phyloP scores from a whole-genome alignment of 352 stramenopile species.

The Pythium sp. region DNA sequence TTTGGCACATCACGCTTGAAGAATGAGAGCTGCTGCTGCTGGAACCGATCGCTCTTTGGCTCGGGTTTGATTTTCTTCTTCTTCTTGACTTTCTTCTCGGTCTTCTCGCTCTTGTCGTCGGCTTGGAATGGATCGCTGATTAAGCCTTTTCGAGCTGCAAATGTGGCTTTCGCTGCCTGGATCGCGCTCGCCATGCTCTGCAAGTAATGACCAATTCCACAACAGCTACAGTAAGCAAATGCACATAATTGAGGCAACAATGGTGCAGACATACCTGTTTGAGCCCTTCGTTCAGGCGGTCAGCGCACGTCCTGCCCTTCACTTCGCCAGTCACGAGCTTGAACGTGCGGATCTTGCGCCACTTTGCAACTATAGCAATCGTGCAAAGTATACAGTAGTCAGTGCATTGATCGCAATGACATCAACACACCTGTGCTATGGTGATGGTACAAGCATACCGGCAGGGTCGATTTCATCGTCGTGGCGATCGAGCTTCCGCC shows the following conservation, averaged over 20 bases:
- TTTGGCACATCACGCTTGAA: neutral
- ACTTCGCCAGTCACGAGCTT: constrained; percentile 56
- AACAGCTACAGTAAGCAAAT: no score
- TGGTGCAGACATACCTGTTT: constrained; percentile 29
- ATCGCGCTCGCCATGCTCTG: constrained; percentile 19
- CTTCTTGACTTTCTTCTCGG: neutral
- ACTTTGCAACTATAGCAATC: constrained; percentile 45
- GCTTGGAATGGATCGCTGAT: neutral
- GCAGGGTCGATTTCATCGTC: constrained; percentile 39
- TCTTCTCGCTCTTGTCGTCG: neutral
- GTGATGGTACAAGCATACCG: constrained; percentile 25
- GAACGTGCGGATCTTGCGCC: constrained; percentile 77
- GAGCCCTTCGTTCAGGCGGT: constrained; percentile 52
- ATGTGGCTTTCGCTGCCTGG: constrained; percentile 6
- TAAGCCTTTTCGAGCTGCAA: neutral
- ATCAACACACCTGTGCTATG: neutral
- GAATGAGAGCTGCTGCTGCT: constrained; percentile 20
- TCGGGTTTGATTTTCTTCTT: constrained; percentile 1
- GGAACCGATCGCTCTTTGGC: constrained; percentile 2
- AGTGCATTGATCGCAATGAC: neutral
- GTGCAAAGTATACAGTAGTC: neutral
- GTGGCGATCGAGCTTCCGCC: constrained; percentile 57
- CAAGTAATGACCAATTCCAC: neutral
- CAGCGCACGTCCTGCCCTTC: constrained; percentile 51
- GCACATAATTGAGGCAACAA: no score